Conservation (phyloP, 2,329 filamentous ascomycete genomes). For the Cordyceps pruinosa region DNA sequence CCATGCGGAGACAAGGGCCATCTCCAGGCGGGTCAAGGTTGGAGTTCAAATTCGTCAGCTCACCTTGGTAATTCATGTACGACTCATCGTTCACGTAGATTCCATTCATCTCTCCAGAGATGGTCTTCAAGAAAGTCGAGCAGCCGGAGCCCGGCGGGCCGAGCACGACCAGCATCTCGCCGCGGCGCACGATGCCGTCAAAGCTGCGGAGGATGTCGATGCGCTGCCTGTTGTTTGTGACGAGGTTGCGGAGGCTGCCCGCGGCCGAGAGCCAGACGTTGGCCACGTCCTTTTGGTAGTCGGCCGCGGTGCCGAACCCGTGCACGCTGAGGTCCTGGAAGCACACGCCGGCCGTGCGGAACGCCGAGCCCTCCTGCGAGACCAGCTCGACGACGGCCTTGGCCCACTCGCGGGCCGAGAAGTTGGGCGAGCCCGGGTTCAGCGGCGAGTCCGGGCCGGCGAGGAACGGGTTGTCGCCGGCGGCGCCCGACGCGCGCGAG, state of each 20-base stretch:
- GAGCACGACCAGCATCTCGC: constrained; percentile 66
- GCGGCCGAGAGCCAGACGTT: constrained; percentile 46
- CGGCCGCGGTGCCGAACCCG: constrained; percentile 59
- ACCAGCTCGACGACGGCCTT: constrained; percentile 45
- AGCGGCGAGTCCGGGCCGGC: constrained; percentile 37
- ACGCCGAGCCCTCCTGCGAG: constrained; percentile 41
- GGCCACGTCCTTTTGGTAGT: constrained; percentile 59
- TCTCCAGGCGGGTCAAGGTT: neutral
- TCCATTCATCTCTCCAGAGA: constrained; percentile 72
- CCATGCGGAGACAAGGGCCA: neutral
- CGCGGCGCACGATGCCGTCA: constrained; percentile 57
- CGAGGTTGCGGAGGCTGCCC: constrained; percentile 35
- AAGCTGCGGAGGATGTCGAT: constrained; percentile 60
- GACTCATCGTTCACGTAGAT: constrained; percentile 61
- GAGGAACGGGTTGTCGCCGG: constrained; percentile 40
- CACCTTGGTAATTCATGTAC: constrained; percentile 72
- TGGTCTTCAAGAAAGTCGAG: constrained; percentile 73
- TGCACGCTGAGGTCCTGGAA: constrained; percentile 60
- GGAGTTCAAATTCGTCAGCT: neutral
- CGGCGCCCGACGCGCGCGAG: constrained; percentile 35
- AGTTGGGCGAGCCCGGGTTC: constrained; percentile 41
- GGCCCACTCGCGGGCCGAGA: constrained; percentile 48
- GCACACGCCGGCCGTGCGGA: constrained; percentile 54
- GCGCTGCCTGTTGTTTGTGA: constrained; percentile 46
- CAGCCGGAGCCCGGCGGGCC: constrained; percentile 64